phyloP scores from a whole-genome alignment of 2,329 filamentous ascomycete species.

The Parafenestella ontariensis region DNA sequence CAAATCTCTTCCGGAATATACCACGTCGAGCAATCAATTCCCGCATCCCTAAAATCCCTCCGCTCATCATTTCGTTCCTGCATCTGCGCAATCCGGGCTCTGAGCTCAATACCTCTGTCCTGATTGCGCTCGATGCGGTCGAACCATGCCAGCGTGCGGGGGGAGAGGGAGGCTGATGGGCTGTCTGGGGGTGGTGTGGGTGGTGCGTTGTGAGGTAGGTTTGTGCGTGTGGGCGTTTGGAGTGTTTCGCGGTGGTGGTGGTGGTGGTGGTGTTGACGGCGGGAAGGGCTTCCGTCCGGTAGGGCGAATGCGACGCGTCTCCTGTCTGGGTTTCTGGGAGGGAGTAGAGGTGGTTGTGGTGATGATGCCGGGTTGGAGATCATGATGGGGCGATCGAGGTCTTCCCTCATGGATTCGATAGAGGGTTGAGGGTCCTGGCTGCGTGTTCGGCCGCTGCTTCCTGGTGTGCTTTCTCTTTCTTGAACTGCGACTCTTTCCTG shows the following conservation, averaged over 20 bases:
- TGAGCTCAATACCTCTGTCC: background rate
- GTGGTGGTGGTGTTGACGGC: too few species aligned
- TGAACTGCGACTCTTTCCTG: background rate
- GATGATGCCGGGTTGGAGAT: background rate
- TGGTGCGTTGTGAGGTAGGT: too few species aligned
- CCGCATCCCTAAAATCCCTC: background rate
- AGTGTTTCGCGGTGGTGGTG: background rate
- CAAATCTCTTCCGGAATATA: background rate
- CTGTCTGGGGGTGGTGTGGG: background rate
- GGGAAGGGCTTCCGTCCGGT: background rate
- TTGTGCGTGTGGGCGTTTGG: background rate
- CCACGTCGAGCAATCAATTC: background rate
- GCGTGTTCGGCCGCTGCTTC: background rate
- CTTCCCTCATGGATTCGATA: conserved; percentile 4
- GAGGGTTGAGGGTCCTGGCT: conserved; percentile 3
- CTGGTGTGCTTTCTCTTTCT: background rate
- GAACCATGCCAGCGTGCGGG: background rate
- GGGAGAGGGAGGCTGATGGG: background rate
- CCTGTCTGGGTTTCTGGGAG: background rate
- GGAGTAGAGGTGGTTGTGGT: background rate
- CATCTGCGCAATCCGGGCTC: background rate
- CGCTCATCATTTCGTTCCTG: background rate
- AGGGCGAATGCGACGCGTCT: background rate
- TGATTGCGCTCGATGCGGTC: background rate
- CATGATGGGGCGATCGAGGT: conserved; percentile 4